Base-by-base conservation (phyloP, 2,329 filamentous ascomycete genomes). In the Pezicula neosporulosa region DNA sequence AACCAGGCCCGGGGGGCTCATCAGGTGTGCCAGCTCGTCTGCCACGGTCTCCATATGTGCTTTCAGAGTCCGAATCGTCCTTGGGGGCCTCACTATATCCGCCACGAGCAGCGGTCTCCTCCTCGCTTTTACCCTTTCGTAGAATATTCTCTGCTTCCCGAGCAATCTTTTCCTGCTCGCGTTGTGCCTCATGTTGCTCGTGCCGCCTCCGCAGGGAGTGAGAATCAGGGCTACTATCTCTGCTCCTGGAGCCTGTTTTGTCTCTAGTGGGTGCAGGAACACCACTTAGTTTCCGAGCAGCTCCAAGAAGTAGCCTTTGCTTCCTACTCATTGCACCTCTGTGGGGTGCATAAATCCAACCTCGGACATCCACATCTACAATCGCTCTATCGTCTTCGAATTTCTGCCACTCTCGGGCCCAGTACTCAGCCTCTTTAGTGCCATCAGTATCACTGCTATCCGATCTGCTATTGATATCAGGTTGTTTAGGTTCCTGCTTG, bases 291-390 rank as follows among this genome's bases (percentile, higher is more conserved):
- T 94, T 87, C 48, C 92, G 81, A 13, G 93, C 93, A 21, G 97
- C 76, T 0, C 92, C 90, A 49, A 99, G 83, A 62, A 97, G 76
- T 54, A 97, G 76, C 36, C 94, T 82, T 63, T 97, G 95, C 63
- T 90, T 90, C 60, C 92, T 81, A 24, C 83, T 93, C 80, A 97
- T 85, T 4, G 90, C 91, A 0, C 90, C 91, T 58, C 79, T 80
- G 63, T 93, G 89, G 16, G 93, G 93, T 37, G 85, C 83, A 68
- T 96, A 99, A 47, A 97, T 82, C 94, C 95, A 99, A 13, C 94
- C 94, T 60, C 93, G 81, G 21, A 99, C 90, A 67, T 99, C 93
- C 6, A 97, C 90, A 65, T 97, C 93, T 1, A 97, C 89, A 4
- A 97, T 76, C 0, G 92, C 90, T 66, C 87, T 88, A 62, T 91